Conservation (phyloP, 2,329 filamentous ascomycete genomes). For the Botryotinia convoluta region DNA sequence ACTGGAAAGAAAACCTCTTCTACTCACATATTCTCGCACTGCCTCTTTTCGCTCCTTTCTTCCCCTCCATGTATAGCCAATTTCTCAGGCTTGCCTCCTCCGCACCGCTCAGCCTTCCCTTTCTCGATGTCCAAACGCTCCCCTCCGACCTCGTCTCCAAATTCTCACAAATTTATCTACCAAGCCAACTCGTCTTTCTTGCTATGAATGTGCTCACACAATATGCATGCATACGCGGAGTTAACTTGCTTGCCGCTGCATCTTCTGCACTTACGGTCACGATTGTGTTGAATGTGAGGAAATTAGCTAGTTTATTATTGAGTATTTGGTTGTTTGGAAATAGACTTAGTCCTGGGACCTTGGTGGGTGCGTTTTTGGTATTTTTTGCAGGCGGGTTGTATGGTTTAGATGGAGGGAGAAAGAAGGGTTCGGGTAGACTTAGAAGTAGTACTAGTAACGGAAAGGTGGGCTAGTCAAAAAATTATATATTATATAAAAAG, state of each 20-base stretch:
- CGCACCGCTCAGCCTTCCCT: conserved; percentile 52
- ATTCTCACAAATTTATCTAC: conserved; percentile 45
- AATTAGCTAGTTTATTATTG: conserved; percentile 83
- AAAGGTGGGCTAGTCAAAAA: conserved; percentile 17
- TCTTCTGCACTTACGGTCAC: conserved; percentile 93
- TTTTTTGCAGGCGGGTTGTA: conserved; percentile 92
- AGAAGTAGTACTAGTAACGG: conserved; percentile 15
- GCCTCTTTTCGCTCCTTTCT: conserved; percentile 72
- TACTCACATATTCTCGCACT: conserved; percentile 79
- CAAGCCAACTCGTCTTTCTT: conserved; percentile 70
- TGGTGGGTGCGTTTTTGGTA: conserved; percentile 78
- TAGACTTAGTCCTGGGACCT: conserved; percentile 68
- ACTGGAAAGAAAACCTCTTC: conserved; percentile 95
- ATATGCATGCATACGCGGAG: conserved; percentile 90
- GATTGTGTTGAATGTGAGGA: conserved; percentile 92
- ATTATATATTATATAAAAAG: conserved; percentile 7
- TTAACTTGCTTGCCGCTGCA: conserved; percentile 87
- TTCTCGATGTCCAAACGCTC: conserved; percentile 36
- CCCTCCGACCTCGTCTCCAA: conserved; percentile 42
- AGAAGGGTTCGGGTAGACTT: conserved; percentile 5
- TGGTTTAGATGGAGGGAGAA: conserved; percentile 60
- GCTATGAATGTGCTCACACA: conserved; percentile 82
- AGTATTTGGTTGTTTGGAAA: conserved; percentile 97
- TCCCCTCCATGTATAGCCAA: conserved; percentile 62
- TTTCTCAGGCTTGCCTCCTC: conserved; percentile 63